Evolutionary conservation across 2,329 filamentous ascomycete genomes (phyloP).

Genomic region (Colletotrichum cuscutae): DNA sequence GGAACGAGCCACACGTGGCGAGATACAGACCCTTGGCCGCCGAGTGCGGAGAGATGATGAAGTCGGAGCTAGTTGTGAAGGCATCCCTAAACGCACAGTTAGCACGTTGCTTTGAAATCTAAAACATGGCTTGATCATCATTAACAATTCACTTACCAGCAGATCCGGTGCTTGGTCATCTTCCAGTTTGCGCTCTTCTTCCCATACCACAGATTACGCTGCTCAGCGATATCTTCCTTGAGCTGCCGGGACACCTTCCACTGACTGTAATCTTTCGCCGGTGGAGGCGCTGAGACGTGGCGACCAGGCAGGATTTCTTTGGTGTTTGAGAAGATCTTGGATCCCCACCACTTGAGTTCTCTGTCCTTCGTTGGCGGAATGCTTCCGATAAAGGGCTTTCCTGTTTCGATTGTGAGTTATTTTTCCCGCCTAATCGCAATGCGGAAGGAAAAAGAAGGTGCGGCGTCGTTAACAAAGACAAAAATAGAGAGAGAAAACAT

Average conservation of each 20-base stretch:
- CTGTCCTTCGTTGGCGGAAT: constrained; percentile 63
- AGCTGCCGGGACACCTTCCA: constrained; percentile 68
- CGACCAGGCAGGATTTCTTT: constrained; percentile 62
- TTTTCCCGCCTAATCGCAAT: constrained; percentile 35
- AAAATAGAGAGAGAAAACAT: constrained; percentile 38
- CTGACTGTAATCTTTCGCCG: constrained; percentile 67
- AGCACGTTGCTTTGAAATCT: neutral
- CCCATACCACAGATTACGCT: constrained; percentile 69
- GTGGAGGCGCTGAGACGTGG: constrained; percentile 66
- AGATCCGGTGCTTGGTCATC: constrained; percentile 71
- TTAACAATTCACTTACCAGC: constrained; percentile 64
- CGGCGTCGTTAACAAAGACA: constrained; percentile 40
- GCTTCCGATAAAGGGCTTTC: constrained; percentile 64
- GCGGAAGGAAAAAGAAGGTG: neutral
- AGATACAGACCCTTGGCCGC: constrained; percentile 65
- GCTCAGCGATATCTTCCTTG: constrained; percentile 67
- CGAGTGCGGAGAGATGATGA: constrained; percentile 69
- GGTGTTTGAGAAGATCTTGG: constrained; percentile 68
- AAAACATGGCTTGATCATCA: neutral
- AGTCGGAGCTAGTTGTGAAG: constrained; percentile 69
- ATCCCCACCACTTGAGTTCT: constrained; percentile 70
- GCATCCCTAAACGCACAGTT: constrained; percentile 64
- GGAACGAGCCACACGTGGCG: constrained; percentile 73
- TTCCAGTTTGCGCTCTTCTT: constrained; percentile 65
- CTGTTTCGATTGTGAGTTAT: constrained; percentile 48